phyloP scores from a whole-genome alignment of 306 rosid genomes.

The peach (Prunus persica) region Prunus_persica_NCBIv2 NC_034015.1:11533001-11533500 shows the following conservation, averaged over 20 bases:
- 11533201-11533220: no score
- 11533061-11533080: not conserved
- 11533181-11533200: no score
- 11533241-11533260: no score
- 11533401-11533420: not conserved
- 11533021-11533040: conserved; percentile 48
- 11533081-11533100: no score
- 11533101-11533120: not conserved
- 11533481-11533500: not conserved
- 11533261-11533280: no score
- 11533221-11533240: no score
- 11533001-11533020: conserved; percentile 83
- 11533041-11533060: conserved; percentile 42
- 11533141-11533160: no score
- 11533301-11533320: no score
- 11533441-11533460: not conserved
- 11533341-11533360: not conserved
- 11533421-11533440: not conserved
- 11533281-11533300: no score
- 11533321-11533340: not conserved
- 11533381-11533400: not conserved
- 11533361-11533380: not conserved
- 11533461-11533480: not conserved
- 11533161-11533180: no score
- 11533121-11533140: no score